These are phyloP conservation scores for Zanthoxylum bungeanum DNA, from an alignment of 345 rosid genomes.

Conservation along the genomic window DNA sequence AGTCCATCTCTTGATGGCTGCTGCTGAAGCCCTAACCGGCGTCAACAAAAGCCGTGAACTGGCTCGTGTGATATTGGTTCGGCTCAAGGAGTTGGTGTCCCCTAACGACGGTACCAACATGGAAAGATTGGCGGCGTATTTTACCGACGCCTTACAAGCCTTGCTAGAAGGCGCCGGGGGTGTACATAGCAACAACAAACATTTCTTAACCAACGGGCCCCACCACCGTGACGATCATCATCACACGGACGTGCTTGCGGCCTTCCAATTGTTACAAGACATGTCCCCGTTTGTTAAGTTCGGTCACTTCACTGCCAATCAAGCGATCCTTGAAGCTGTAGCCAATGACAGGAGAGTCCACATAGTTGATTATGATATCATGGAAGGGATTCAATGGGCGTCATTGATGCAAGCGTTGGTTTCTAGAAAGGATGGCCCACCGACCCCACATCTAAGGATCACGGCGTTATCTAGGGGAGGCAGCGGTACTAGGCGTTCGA, in stretches of 20 bases:
- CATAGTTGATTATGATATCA: constrained; percentile 87
- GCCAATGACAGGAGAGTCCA: constrained; percentile 58
- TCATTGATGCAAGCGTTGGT: constrained; percentile 84
- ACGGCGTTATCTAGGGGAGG: constrained; percentile 68
- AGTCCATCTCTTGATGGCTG: constrained; percentile 85
- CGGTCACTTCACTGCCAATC: constrained; percentile 90
- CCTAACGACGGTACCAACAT: constrained; percentile 62
- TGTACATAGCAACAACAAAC: constrained; percentile 9
- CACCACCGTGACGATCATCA: constrained; percentile 29
- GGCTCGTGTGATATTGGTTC: constrained; percentile 89
- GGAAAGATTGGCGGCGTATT: constrained; percentile 74
- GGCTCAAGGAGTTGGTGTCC: constrained; percentile 90
- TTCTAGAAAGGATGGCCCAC: constrained; percentile 51
- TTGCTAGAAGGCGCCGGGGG: constrained; percentile 33
- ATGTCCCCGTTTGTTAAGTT: constrained; percentile 89
- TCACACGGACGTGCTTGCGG: constrained; percentile 57
- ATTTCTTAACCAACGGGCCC: too few species aligned
- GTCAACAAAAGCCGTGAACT: constrained; percentile 55
- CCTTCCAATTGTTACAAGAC: constrained; percentile 78
- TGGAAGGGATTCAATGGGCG: constrained; percentile 93
- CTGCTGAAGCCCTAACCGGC: constrained; percentile 80
- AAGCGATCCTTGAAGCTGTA: constrained; percentile 79
- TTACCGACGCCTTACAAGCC: constrained; percentile 66
- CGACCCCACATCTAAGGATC: constrained; percentile 70
- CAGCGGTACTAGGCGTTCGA: constrained; percentile 44